Evolutionary conservation across 805 yeast genomes (phyloP).

Genomic region (Kodamaea lidongshanica): DNA sequence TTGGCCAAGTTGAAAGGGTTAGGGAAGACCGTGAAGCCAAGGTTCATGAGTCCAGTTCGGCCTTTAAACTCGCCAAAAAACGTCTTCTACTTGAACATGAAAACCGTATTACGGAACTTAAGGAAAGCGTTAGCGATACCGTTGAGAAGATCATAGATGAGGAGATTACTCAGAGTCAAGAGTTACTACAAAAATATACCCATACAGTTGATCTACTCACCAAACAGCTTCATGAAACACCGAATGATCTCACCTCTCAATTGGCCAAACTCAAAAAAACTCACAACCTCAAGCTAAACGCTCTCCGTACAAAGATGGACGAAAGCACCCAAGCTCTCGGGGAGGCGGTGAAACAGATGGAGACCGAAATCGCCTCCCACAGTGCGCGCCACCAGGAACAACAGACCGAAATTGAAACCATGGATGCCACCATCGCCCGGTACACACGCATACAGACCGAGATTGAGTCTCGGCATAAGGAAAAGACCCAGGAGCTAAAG

Average conservation of each 20-base stretch:
- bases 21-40: slow-evolving; percentile 6
- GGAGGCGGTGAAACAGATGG: no score
- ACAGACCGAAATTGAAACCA: no score
- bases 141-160: slow-evolving; percentile 34
- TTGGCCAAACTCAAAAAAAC: slow-evolving; percentile 22
- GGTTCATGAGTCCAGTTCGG: slow-evolving; percentile 5
- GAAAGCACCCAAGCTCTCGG: no score
- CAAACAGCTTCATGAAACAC: neutral
- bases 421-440: no score
- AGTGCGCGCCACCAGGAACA: no score
- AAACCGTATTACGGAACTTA: slow-evolving; percentile 20
- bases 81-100: slow-evolving; percentile 19
- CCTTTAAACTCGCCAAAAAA: slow-evolving; percentile 8
- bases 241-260: slow-evolving; percentile 16
- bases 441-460: no score
- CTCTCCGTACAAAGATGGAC: slow-evolving; percentile 12
- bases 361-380: no score
- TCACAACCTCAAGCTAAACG: slow-evolving; percentile 15
- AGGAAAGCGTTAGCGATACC: slow-evolving; percentile 23
- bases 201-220: slow-evolving; percentile 5
- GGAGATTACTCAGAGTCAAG: slow-evolving; percentile 27
- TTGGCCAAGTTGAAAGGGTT: slow-evolving; percentile 3
- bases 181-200: slow-evolving; percentile 23
- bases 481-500: no score
- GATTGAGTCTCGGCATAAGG: no score